These are phyloP conservation scores for Xylariaceae sp. DNA, from an alignment of 2,329 filamentous ascomycete genomes.

Conservation along the genomic window DNA sequence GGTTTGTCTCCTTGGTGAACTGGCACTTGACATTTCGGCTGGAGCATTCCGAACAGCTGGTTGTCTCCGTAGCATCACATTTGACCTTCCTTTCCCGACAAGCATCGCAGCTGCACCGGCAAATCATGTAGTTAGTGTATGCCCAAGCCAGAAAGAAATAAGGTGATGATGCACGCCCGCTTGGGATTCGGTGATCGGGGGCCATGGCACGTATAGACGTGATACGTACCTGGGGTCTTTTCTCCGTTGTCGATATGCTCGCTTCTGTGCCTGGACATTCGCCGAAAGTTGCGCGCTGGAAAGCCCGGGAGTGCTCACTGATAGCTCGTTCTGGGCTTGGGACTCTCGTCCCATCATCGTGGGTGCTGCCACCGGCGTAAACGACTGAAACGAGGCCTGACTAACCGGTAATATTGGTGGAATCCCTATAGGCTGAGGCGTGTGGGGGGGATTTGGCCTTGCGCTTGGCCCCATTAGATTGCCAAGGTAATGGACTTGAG, in stretches of 20 bases:
- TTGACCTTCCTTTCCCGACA: slow-evolving; percentile 82
- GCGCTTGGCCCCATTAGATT: slow-evolving; percentile 50
- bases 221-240: slow-evolving; percentile 71
- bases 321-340: slow-evolving; percentile 55
- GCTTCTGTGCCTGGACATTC: slow-evolving; percentile 71
- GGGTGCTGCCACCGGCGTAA: slow-evolving; percentile 47
- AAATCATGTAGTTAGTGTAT: slow-evolving; percentile 15
- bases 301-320: slow-evolving; percentile 50
- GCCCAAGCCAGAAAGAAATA: slow-evolving; percentile 5
- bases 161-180: background rate
- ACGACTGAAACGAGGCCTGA: slow-evolving; percentile 47
- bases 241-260: slow-evolving; percentile 87
- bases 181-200: background rate
- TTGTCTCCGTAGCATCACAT: slow-evolving; percentile 95
- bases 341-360: slow-evolving; percentile 57
- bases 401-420: slow-evolving; percentile 47
- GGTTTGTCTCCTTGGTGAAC: slow-evolving; percentile 98
- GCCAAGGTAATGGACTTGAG: slow-evolving; percentile 49
- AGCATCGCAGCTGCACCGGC: slow-evolving; percentile 68
- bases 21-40: slow-evolving; percentile 96
- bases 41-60: slow-evolving; percentile 94
- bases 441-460: slow-evolving; percentile 46
- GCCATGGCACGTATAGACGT: background rate
- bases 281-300: slow-evolving; percentile 40
- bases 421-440: slow-evolving; percentile 52